Evolutionary conservation across 164 flowering plant species (phyloP).

Genomic region (Paratinospora sagittata): DNA sequence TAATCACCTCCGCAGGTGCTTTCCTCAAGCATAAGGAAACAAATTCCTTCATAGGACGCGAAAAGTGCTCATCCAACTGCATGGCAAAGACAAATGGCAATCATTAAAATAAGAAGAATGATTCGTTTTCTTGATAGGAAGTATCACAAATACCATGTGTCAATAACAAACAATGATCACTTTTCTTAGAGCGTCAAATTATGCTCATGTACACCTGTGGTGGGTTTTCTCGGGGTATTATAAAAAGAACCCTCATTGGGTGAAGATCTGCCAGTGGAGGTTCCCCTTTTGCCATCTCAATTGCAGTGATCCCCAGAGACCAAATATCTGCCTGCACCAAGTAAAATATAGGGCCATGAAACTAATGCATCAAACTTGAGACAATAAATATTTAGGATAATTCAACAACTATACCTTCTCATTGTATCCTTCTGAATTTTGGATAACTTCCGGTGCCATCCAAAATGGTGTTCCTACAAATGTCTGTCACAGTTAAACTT

Average conservation of each 20-base stretch:
- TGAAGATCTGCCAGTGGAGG: constrained; percentile 99
- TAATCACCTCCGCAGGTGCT: constrained; percentile 75
- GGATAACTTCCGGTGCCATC: constrained; percentile 99
- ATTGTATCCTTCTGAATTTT: constrained; percentile 93
- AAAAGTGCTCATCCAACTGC: constrained; percentile 98
- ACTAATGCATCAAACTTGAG: constrained; percentile 8
- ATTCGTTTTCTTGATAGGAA: background rate
- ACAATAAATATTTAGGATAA: background rate
- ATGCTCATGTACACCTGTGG: constrained; percentile 63
- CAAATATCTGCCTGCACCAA: constrained; percentile 93
- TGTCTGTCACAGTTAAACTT: constrained; percentile 50
- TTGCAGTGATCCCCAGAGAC: constrained; percentile 97
- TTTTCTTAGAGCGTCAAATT: too few relatives aligned
- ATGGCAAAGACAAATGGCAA: constrained; percentile 18
- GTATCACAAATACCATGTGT: background rate
- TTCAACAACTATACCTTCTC: constrained; percentile 57
- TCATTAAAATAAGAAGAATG: constrained; percentile 1
- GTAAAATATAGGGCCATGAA: constrained; percentile 11
- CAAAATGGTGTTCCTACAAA: constrained; percentile 99
- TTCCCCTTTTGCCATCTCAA: constrained; percentile 99
- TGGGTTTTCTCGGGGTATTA: constrained; percentile 96
- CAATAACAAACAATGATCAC: background rate
- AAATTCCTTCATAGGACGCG: constrained; percentile 95
- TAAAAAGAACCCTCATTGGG: constrained; percentile 99
- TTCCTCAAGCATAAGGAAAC: constrained; percentile 85